Evolutionary conservation across 176 grass and related monocot species (phyloP), one percentile per base, ranked within the genome.

Genomic region (Phragmites australis): DNA sequence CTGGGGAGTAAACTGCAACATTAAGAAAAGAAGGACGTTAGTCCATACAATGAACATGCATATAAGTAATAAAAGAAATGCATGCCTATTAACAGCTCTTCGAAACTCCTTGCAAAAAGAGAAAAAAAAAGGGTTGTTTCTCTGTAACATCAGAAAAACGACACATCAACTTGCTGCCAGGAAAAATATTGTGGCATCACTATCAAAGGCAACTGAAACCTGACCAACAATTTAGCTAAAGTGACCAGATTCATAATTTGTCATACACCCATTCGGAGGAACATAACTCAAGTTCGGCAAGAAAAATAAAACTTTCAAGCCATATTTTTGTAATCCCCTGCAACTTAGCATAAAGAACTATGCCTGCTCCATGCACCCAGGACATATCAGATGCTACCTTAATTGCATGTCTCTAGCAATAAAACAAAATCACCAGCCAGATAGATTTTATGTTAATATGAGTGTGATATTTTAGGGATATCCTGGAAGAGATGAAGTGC

Each of bases 1-100:
- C 60, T 95, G 86, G 53, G 93, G 86, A 72, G 89, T 75, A 77
- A 91, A 93, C 96, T 99, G 82, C 76, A 87, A 86, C 37, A 78
- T 18, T 65, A 55, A 19, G 69, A 81, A 72, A 68, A 9, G n/a
- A 51, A 39, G 42, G 5, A n/a, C 80, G 59, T 91, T 85, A 73
- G 45, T 80, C 65, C 70, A 19, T 76, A 69, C 45, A 54, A 68
- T 44, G 11, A 70, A 58, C 52, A 42, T 17, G 66, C 62, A 79
- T 7, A 32, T 45, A 47, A 54, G n/a, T 51, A 37, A 32, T 58
- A 6, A 25, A 80, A 75, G 1, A 10, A 76, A 69, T n/a, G 2
- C 11, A 45, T 23, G 6, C 55, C 23, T 18, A 14, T 2, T 50
- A 31, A 72, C 32, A 72, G 14, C 9, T 48, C 23, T 30, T 39